Base-by-base conservation (phyloP, 2,329 filamentous ascomycete species). In the Microdochium nivale region DNA sequence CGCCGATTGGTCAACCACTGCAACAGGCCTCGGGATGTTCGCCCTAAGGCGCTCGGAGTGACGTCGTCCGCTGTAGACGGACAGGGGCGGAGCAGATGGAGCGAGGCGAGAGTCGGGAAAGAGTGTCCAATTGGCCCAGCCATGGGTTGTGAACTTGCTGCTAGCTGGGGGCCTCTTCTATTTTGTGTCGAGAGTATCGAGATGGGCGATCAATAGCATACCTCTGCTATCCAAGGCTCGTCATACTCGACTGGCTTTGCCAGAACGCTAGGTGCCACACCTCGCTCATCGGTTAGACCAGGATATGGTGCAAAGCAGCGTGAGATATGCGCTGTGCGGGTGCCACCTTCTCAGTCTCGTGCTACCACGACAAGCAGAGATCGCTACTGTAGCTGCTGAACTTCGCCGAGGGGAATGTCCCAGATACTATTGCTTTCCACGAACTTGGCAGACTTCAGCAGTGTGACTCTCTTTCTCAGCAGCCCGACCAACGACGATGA, bases 91-190 rank as follows among this genome's bases (percentile, higher is more conserved):
- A 44, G 40, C 40, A 8, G 8, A 23, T 44, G 13, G 14, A 44
- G 40, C 40, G 40, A 7, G 9, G 10, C 19, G 21, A 19, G 60
- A 40, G 48, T 52, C 52, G n/a, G 32, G 14, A 25, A 14, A 51
- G 51, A 16, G 47, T 5, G 13, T 24, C 27, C 27, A 30, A 30
- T 30, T 30, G 27, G 27, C 27, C n/a, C n/a, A n/a, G n/a, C n/a
- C n/a, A n/a, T n/a, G n/a, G n/a, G n/a, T n/a, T n/a, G n/a, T n/a
- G n/a, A n/a, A n/a, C n/a, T n/a, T n/a, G n/a, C n/a, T 30, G 27
- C 27, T 30, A 30, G 27, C 27, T 11, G 11, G 27, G 27, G 27
- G 5, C 27, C 11, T 30, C 5, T 30, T 30, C 27, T 11, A 5
- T 30, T 30, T 30, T 30, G 33, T 4, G 33, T 14, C 14, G 33